A percentile compares a stretch with the other conserved stretches of the same genome.
Evolutionary conservation across 192 early-diverging fungal species (phyloP).

Genomic region (Coemansia sp.): DNA sequence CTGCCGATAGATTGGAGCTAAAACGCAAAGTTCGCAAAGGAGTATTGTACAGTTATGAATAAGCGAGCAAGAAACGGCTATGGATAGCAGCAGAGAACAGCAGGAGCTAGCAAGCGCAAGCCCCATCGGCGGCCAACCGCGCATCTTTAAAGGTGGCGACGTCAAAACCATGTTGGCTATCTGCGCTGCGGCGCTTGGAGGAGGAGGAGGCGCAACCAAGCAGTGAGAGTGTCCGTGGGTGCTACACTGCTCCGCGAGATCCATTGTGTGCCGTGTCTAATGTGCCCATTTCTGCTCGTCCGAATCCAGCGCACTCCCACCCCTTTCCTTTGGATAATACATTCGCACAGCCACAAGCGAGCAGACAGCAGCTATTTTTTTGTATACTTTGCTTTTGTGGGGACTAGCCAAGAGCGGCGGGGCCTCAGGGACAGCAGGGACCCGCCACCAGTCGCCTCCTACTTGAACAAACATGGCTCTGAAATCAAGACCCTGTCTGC

Average conservation of each 20-base stretch:
- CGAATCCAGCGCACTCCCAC: background rate
- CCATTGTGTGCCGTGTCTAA: conserved; percentile 8
- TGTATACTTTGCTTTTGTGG: no score
- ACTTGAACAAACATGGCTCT: background rate
- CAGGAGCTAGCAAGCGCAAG: background rate
- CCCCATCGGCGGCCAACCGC: background rate
- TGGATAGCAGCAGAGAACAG: background rate
- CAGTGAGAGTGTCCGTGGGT: background rate
- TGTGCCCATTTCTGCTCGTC: conserved; percentile 13
- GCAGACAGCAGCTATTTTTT: background rate
- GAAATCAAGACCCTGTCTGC: background rate
- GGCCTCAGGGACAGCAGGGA: background rate
- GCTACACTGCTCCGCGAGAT: background rate
- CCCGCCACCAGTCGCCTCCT: background rate
- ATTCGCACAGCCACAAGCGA: conserved; percentile 1
- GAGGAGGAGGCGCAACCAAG: background rate
- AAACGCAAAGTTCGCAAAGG: no score
- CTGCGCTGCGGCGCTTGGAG: background rate
- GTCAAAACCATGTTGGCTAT: background rate
- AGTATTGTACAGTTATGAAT: background rate
- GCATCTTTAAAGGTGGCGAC: background rate
- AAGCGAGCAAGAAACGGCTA: background rate
- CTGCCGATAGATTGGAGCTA: background rate
- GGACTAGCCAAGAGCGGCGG: background rate
- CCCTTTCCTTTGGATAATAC: background rate